Evolutionary conservation across 1,139 yeast species (phyloP).

Genomic region (Zygoascus sp.): DNA sequence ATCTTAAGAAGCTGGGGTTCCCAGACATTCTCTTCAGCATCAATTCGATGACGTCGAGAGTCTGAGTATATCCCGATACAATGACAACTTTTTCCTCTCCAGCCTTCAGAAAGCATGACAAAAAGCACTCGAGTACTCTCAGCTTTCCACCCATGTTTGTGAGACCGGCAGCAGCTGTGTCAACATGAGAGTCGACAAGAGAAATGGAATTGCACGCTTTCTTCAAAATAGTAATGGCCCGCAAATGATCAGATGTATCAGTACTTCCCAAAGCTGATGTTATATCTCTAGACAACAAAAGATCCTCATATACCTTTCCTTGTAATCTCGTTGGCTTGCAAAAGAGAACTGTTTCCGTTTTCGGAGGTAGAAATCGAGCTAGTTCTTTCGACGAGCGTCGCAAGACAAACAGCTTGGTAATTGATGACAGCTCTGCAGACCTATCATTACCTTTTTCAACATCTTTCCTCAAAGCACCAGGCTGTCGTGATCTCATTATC

Average conservation of each 20-base stretch:
- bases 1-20: slow-evolving; percentile 51
- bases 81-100: slow-evolving; percentile 73
- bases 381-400: slow-evolving; percentile 70
- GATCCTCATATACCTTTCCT: slow-evolving; percentile 47
- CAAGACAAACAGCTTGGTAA: slow-evolving; percentile 65
- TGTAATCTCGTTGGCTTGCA: slow-evolving; percentile 72
- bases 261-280: slow-evolving; percentile 32
- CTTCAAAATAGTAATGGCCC: slow-evolving; percentile 68
- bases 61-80: slow-evolving; percentile 85
- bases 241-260: slow-evolving; percentile 48
- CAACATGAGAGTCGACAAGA: slow-evolving; percentile 41
- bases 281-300: slow-evolving; percentile 28
- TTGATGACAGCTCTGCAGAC: slow-evolving; percentile 55
- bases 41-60: slow-evolving; percentile 69
- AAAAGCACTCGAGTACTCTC: slow-evolving; percentile 31
- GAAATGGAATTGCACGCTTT: slow-evolving; percentile 84
- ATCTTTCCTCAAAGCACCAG: slow-evolving; percentile 53
- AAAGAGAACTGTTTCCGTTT: slow-evolving; percentile 74
- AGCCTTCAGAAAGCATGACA: slow-evolving; percentile 28
- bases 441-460: slow-evolving; percentile 55
- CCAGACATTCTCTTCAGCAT: slow-evolving; percentile 43
- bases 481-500: slow-evolving; percentile 67
- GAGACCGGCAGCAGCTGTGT: neutral
- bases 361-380: slow-evolving; percentile 64
- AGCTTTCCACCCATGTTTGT: slow-evolving; percentile 33